Evolutionary conservation across 495 filamentous ascomycete species (phyloP).

Genomic region (Aspergillus ellipticus): DNA sequence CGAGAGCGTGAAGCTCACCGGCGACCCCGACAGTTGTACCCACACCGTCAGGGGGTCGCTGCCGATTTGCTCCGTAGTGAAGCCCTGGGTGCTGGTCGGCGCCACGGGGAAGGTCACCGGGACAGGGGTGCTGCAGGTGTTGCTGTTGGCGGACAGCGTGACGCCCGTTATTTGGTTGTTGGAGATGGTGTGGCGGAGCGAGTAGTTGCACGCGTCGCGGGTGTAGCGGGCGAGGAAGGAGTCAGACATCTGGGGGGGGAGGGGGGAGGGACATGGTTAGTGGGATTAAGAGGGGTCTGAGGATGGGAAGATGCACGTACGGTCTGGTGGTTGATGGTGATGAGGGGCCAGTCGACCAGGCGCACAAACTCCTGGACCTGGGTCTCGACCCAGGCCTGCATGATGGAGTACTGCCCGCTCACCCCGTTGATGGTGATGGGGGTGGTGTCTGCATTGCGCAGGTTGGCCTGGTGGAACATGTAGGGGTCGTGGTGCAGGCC

Average conservation of each 20-base stretch:
- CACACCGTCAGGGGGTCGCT: conserved; percentile 58
- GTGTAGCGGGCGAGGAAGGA: conserved; percentile 49
- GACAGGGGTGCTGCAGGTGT: conserved; percentile 49
- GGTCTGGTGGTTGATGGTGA: conserved; percentile 53
- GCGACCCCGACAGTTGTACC: conserved; percentile 50
- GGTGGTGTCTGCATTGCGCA: conserved; percentile 47
- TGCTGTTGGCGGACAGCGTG: conserved; percentile 47
- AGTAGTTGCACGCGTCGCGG: conserved; percentile 52
- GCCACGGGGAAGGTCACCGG: conserved; percentile 54
- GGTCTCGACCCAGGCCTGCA: conserved; percentile 61
- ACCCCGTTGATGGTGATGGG: conserved; percentile 51
- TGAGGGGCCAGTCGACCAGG: conserved; percentile 56
- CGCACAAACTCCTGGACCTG: conserved; percentile 54
- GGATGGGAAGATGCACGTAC: conserved; percentile 15
- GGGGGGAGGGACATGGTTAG: too few species aligned
- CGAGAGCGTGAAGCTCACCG: conserved; percentile 49
- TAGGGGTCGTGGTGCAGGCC: conserved; percentile 49
- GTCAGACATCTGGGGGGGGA: conserved; percentile 40
- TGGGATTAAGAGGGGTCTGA: too few species aligned
- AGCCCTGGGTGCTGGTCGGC: conserved; percentile 38
- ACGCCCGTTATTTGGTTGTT: conserved; percentile 46
- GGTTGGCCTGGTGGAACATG: conserved; percentile 56
- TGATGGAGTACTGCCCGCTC: conserved; percentile 45
- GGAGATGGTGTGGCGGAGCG: conserved; percentile 42
- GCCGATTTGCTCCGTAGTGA: conserved; percentile 53